A percentile compares a stretch with the other conserved stretches of the same genome.
These are phyloP conservation scores for Rhododendron mucronatum DNA, from an alignment of 148 eudicot species.

Conservation along the genomic window DNA sequence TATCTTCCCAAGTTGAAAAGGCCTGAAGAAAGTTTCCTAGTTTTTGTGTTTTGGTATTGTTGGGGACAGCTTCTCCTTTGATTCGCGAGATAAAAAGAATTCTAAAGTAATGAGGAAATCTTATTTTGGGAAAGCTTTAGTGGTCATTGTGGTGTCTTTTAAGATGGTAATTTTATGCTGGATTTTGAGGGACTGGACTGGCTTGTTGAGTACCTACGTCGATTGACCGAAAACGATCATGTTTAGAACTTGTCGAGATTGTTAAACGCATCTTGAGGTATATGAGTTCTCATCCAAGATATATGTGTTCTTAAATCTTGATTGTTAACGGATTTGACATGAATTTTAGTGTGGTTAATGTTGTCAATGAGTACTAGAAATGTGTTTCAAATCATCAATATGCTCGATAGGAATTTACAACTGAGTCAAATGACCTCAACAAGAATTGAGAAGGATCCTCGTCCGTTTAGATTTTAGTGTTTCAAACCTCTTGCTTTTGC, in stretches of 20 bases:
- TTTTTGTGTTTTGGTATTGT: neutral
- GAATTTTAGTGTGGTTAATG: neutral
- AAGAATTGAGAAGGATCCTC: neutral
- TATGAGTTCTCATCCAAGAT: neutral
- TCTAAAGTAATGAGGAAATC: neutral
- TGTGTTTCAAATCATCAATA: neutral
- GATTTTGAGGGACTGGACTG: neutral
- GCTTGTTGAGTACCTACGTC: too few relatives aligned
- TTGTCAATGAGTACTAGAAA: neutral
- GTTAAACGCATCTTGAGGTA: neutral
- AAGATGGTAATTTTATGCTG: neutral
- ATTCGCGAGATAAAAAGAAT: neutral
- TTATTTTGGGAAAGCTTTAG: neutral
- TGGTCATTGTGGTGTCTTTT: neutral
- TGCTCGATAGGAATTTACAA: neutral
- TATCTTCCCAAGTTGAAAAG: neutral
- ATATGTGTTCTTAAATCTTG: neutral
- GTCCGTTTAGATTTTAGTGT: neutral
- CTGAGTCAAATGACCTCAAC: neutral
- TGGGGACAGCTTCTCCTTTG: neutral
- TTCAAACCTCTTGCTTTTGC: neutral
- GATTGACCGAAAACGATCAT: neutral
- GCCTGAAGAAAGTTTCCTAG: neutral
- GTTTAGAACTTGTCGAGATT: neutral
- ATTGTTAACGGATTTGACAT: neutral